Base-by-base conservation (phyloP, 2,329 filamentous ascomycete genomes). In the Cladosporium sp. region DNA sequence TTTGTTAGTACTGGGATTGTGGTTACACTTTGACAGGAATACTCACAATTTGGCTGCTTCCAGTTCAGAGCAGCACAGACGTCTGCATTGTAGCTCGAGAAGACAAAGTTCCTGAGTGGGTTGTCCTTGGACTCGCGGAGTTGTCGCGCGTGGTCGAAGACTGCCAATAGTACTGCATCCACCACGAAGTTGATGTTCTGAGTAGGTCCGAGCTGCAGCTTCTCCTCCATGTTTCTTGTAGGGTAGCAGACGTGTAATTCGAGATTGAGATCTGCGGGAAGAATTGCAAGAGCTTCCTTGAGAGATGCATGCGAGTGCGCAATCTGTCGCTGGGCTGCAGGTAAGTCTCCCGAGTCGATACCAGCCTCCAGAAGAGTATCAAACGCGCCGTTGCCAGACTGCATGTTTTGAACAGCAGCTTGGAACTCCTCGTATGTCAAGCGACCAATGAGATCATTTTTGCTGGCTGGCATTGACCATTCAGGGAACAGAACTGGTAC, bases 1-100 rank as follows among this genome's bases (percentile, higher is more conserved):
- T 14, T n/a, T 23, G 23, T 46, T 54, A 36, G 43, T 46, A 30
- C 28, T 18, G 14, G 51, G 18, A 14, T 8, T 23, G 16, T 32
- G 18, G 6, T 34, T 13, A 56, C 26, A 1, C 3, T 5, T 3
- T 14, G 5, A 30, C 11, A 36, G 39, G 5, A 16, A 25, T 34
- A 79, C 86, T 79, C 76, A 89, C 88, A 99, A 76, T 98, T 99
- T 2, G 95, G 95, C 78, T 99, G 95, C 78, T 99, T 99, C 95
- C 95, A 99, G 79, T 99, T 99, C 72, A 99, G 81, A 5, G 94
- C 93, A 18, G 92, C 96, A 79, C 95, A 99, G 23, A 98, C 86
- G 69, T 89, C 90, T 14, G 91, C 84, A 75, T 96, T 97, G 78
- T 94, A 97, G 25, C 92, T 96, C 72, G 92, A 96, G 77, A 99